phyloP scores from a whole-genome alignment of 2,329 filamentous ascomycete species.

The Fusarium torreyae region DNA sequence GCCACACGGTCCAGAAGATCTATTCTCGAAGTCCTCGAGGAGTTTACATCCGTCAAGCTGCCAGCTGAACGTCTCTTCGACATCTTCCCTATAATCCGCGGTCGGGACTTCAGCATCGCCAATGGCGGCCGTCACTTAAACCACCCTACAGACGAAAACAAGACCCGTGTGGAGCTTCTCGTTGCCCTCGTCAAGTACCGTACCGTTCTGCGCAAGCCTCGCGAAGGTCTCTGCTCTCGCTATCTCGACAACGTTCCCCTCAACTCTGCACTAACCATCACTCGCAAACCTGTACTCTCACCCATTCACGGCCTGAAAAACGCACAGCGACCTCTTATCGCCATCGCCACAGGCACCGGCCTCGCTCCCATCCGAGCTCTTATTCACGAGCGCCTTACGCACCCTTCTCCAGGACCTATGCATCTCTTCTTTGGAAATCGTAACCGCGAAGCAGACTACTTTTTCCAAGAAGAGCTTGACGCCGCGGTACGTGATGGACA shows the following conservation, averaged over 20 bases:
- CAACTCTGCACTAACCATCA: constrained; percentile 73
- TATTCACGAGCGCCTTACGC: constrained; percentile 77
- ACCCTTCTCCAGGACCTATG: constrained; percentile 55
- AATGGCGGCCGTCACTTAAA: constrained; percentile 71
- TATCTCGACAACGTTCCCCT: constrained; percentile 79
- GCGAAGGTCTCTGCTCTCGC: constrained; percentile 90
- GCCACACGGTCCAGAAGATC: constrained; percentile 90
- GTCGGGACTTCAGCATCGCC: constrained; percentile 93
- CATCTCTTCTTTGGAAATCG: constrained; percentile 89
- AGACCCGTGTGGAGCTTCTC: constrained; percentile 77
- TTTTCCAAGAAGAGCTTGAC: constrained; percentile 84
- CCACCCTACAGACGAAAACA: constrained; percentile 41
- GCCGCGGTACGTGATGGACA: constrained; percentile 34
- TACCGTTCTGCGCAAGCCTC: constrained; percentile 86
- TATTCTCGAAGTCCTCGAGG: constrained; percentile 91
- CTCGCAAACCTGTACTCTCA: constrained; percentile 64
- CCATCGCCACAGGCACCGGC: constrained; percentile 89
- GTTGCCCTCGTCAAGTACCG: constrained; percentile 93
- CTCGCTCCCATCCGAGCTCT: constrained; percentile 87
- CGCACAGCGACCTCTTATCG: constrained; percentile 72
- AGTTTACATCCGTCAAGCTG: constrained; percentile 88
- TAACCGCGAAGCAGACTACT: constrained; percentile 81
- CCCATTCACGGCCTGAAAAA: constrained; percentile 58
- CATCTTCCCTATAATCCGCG: constrained; percentile 85
- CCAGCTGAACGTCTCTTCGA: constrained; percentile 81